These are phyloP conservation scores for Trifolium repens DNA, from an alignment of 306 rosid genomes.

Conservation along the genomic window DNA sequence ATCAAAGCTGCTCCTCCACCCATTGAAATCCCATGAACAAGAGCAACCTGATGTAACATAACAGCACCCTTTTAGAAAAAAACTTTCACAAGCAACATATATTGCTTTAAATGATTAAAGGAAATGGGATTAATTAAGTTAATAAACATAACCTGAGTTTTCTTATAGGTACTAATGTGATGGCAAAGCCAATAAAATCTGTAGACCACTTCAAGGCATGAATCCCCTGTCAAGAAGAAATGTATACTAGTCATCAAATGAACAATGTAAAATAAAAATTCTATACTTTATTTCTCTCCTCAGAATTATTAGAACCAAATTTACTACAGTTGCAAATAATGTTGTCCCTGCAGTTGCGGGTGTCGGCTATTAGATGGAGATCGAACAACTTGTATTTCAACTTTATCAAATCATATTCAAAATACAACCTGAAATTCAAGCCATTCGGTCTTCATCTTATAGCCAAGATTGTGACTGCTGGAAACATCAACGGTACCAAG, in stretches of 20 bases:
- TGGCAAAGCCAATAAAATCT: slow-evolving; percentile 92
- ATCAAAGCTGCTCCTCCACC: slow-evolving; percentile 96
- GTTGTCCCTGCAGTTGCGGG: not conserved
- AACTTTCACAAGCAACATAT: not conserved
- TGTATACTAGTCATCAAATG: slow-evolving; percentile 4
- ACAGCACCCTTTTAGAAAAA: slow-evolving; percentile 3
- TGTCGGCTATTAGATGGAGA: not conserved
- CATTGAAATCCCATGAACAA: slow-evolving; percentile 91
- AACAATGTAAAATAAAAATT: not conserved
- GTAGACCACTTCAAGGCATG: slow-evolving; percentile 87
- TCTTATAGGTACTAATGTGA: slow-evolving; percentile 91
- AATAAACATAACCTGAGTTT: slow-evolving; percentile 62
- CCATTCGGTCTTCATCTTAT: not conserved
- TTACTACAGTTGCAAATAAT: not conserved
- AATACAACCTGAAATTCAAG: not conserved
- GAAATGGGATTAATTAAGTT: slow-evolving; percentile 17
- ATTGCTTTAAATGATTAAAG: not conserved
- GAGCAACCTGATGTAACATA: slow-evolving; percentile 69
- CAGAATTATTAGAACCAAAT: not conserved
- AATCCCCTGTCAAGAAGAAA: slow-evolving; percentile 70
- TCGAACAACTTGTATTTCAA: not conserved
- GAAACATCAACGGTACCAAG: not conserved
- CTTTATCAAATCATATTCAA: not conserved
- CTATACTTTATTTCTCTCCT: not conserved
- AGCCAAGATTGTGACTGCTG: not conserved